Conservation (phyloP, 1,284 basidiomycete genomes). For the Ganoderma boninense region DNA sequence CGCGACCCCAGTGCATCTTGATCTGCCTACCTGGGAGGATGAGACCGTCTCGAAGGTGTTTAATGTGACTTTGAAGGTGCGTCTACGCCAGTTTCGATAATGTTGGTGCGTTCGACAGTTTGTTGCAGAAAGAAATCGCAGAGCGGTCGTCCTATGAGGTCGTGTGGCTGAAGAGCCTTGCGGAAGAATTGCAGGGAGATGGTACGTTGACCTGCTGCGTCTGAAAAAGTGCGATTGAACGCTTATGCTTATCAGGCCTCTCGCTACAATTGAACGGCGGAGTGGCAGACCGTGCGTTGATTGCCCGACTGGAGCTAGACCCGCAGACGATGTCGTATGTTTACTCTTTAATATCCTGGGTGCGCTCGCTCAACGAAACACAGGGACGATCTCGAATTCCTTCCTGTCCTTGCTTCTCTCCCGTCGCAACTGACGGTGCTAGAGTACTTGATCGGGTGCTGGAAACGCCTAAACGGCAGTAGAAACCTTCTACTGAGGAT, state of each 20-base stretch:
- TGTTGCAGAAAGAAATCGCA: constrained; percentile 69
- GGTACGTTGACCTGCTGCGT: constrained; percentile 50
- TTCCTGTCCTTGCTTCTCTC: constrained; percentile 81
- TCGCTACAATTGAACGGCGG: constrained; percentile 53
- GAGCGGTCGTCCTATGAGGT: constrained; percentile 75
- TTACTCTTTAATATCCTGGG: neutral
- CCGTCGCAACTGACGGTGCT: constrained; percentile 85
- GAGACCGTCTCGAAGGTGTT: constrained; percentile 74
- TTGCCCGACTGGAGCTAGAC: constrained; percentile 88
- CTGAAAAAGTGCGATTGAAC: neutral
- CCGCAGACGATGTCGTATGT: constrained; percentile 77
- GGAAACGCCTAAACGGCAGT: constrained; percentile 81
- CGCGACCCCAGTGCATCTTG: constrained; percentile 53
- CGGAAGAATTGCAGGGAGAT: constrained; percentile 77
- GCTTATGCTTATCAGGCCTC: constrained; percentile 2
- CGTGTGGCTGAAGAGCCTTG: constrained; percentile 87
- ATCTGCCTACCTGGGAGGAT: constrained; percentile 77
- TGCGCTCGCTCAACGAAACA: constrained; percentile 13
- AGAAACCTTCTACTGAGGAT: constrained; percentile 68
- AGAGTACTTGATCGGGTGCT: constrained; percentile 91
- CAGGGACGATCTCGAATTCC: constrained; percentile 85
- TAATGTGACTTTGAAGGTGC: constrained; percentile 83
- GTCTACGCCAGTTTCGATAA: constrained; percentile 36
- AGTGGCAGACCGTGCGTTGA: constrained; percentile 83
- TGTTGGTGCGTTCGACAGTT: constrained; percentile 1